phyloP scores from a whole-genome alignment of 192 early-diverging fungal species.

The Coemansia asiatica region DNA sequence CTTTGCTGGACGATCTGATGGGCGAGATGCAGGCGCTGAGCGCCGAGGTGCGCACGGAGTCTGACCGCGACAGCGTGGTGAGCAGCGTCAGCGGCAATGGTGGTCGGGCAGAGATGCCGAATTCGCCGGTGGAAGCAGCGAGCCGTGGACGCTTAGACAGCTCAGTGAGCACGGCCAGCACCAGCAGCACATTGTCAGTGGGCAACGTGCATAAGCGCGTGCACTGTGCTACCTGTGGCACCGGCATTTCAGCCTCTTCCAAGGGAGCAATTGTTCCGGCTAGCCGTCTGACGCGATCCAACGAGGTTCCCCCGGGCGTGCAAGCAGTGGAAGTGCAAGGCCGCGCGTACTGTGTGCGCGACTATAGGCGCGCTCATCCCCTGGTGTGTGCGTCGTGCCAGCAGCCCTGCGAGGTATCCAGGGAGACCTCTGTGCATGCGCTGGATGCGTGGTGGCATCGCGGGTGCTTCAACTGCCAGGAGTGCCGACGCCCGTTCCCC shows the following conservation, averaged over 20 bases:
- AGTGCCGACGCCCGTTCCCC: slow-evolving; percentile 68
- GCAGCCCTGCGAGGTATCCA: slow-evolving; percentile 30
- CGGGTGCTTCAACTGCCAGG: slow-evolving; percentile 63
- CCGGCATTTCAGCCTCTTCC: slow-evolving; percentile 9
- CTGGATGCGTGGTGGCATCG: slow-evolving; percentile 67
- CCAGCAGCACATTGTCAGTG: slow-evolving; percentile 50
- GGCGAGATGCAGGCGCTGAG: slow-evolving; percentile 54
- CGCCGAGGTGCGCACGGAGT: slow-evolving; percentile 37
- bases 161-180: slow-evolving; percentile 45
- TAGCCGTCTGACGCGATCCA: slow-evolving; percentile 18
- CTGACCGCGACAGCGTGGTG: slow-evolving; percentile 51
- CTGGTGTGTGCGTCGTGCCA: slow-evolving; percentile 28
- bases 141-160: slow-evolving; percentile 40
- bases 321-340: slow-evolving; percentile 43
- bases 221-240: slow-evolving; percentile 40
- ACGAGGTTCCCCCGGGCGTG: slow-evolving; percentile 27
- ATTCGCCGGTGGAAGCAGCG: slow-evolving; percentile 29
- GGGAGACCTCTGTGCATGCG: slow-evolving; percentile 57
- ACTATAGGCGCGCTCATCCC: slow-evolving; percentile 13
- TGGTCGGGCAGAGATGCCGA: slow-evolving; percentile 1
- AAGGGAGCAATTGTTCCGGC: slow-evolving; percentile 27
- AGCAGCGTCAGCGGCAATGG: slow-evolving; percentile 29
- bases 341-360: slow-evolving; percentile 47
- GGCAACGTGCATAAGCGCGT: slow-evolving; percentile 16
- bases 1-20: slow-evolving; percentile 52